Percentiles rank a stretch among this genome's conserved stretches.
phyloP scores from a whole-genome alignment of 192 early-diverging fungal genomes.

The Podochytrium sp. region DNA sequence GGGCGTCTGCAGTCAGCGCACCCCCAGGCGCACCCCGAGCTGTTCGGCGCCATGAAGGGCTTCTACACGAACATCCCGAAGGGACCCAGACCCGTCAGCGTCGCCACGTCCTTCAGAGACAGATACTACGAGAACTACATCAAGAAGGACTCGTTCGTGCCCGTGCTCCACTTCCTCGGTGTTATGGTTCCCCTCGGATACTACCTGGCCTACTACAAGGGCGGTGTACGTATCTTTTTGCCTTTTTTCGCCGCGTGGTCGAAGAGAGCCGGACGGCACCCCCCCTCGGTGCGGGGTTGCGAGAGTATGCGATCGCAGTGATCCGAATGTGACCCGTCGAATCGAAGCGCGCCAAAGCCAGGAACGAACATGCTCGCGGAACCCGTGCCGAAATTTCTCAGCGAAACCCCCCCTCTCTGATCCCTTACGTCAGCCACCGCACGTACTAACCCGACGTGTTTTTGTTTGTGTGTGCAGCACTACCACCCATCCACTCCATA shows the following conservation, averaged over 20 bases:
- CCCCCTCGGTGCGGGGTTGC: too few relatives aligned
- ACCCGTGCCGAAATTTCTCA: too few relatives aligned
- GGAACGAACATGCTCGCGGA: too few relatives aligned
- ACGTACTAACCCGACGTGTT: too few relatives aligned
- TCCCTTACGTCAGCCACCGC: too few relatives aligned
- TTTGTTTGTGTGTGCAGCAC: too few relatives aligned
- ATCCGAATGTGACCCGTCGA: too few relatives aligned
- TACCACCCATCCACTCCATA: conserved; percentile 57
- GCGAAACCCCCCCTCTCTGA: too few relatives aligned
- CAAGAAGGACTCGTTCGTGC: conserved; percentile 50
- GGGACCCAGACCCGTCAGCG: conserved; percentile 39
- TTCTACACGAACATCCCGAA: conserved; percentile 57
- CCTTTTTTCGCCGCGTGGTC: too few relatives aligned
- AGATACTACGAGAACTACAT: conserved; percentile 53
- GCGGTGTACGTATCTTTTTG: conserved; percentile 37
- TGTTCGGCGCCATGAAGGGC: conserved; percentile 54
- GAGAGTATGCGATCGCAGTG: too few relatives aligned
- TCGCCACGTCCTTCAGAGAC: conserved; percentile 40
- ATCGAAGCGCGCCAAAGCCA: too few relatives aligned
- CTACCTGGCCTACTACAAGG: conserved; percentile 55
- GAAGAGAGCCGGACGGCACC: too few relatives aligned
- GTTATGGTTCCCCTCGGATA: conserved; percentile 53
- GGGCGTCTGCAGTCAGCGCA: conserved; percentile 48
- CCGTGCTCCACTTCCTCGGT: conserved; percentile 56
- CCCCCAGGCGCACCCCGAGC: conserved; percentile 58